Base-by-base conservation (phyloP, 2,329 filamentous ascomycete species). In the Metarhizium anisopliae region DNA sequence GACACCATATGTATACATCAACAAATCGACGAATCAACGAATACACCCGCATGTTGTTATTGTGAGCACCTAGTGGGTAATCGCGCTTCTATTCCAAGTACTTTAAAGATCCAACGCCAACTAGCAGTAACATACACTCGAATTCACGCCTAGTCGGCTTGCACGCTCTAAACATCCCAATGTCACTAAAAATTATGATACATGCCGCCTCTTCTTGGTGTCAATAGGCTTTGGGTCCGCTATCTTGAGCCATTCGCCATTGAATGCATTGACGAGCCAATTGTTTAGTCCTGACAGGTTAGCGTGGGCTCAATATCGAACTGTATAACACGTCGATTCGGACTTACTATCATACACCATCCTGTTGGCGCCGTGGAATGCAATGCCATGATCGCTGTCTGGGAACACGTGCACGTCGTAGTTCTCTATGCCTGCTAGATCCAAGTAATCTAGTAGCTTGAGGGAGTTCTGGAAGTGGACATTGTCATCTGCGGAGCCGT, bases 341-440 rank as follows among this genome's bases (percentile, higher is more conserved):
- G 47, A 57, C 90, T 80, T 75, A 95, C 90, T 95, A 62, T 96
- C 88, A 67, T 94, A 97, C 6, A 99, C 92, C 63, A 97, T 89
- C 56, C 77, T 78, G 68, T 96, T 92, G 32, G 90, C 95, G 68
- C 92, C 92, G 69, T 99, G 93, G 68, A 97, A 99, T 67, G 84
- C 90, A 59, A 99, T 99, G 59, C 87, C 83, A 70, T 99, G 94
- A 72, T 99, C 91, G 54, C 89, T 95, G 69, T 99, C 94, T 0
- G 94, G 94, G 72, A 96, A 99, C 55, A 97, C 84, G 69, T 97
- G 93, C 13, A 99, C 84, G 67, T 99, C 94, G 65, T 97, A 99
- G 66, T 99, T 99, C 70, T 93, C 85, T 3, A 96, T 82, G 13
- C 84, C 82, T 1, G 78, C 85, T 53, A 95, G 66, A 72, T 99